phyloP scores from a whole-genome alignment of 78 protist genomes.

The Chrysochromulina tobinii region DNA sequence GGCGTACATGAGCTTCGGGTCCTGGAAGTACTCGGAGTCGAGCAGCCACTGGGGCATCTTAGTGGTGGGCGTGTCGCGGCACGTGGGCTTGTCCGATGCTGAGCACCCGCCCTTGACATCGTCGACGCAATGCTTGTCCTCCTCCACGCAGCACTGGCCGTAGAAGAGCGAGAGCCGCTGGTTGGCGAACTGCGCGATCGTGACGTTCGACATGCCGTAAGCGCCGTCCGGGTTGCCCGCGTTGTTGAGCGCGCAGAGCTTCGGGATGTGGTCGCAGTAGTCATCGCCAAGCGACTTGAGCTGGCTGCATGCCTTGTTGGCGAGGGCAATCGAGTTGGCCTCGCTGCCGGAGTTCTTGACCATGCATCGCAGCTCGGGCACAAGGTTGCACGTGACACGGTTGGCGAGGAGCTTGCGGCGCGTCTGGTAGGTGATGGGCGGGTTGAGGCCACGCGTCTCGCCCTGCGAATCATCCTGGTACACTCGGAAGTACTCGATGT shows the following conservation, averaged over 20 bases:
- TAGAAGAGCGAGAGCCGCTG: too few species aligned
- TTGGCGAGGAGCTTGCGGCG: slow-evolving; percentile 15
- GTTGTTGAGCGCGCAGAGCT: not conserved
- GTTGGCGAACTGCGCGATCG: not conserved
- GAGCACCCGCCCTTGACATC: too few species aligned
- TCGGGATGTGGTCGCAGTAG: not conserved
- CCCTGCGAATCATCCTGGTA: slow-evolving; percentile 7
- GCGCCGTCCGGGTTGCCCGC: not conserved
- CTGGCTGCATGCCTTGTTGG: not conserved
- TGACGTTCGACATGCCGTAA: not conserved
- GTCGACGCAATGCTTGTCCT: too few species aligned
- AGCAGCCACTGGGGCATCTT: not conserved
- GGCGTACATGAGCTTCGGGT: not conserved
- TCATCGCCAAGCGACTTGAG: not conserved
- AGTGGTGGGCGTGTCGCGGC: not conserved
- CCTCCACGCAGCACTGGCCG: too few species aligned
- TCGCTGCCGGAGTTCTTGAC: not conserved
- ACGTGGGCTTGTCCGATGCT: too few species aligned
- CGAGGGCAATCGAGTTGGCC: not conserved
- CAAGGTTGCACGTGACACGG: not conserved
- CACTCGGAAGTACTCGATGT: not conserved
- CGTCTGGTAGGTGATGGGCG: slow-evolving; percentile 18
- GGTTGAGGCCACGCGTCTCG: slow-evolving; percentile 10
- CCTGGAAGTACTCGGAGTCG: not conserved
- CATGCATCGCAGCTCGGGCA: slow-evolving; percentile 12